These are phyloP conservation scores for Antitrichia curtipendula DNA, from an alignment of 225 moss, liverwort and hornwort genomes.

Conservation along the genomic window DNA sequence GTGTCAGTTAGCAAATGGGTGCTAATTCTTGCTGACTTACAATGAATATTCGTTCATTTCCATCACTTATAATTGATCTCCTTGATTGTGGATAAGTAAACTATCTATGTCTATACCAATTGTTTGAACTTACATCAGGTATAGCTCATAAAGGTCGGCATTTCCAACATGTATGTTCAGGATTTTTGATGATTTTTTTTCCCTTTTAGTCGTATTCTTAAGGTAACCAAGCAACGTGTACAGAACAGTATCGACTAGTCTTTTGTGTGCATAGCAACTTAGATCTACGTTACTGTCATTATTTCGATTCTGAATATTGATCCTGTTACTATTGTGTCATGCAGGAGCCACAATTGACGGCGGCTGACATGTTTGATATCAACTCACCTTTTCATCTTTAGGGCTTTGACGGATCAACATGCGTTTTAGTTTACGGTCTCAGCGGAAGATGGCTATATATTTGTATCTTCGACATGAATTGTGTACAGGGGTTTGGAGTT, in stretches of 20 bases:
- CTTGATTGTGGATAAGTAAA: background rate
- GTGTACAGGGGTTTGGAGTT: slow-evolving; percentile 1
- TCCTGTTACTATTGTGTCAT: background rate
- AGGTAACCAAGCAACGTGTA: background rate
- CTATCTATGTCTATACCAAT: too few relatives aligned
- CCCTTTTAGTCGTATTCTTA: background rate
- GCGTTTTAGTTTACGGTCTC: background rate
- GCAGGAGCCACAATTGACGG: slow-evolving; percentile 61
- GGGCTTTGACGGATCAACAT: background rate
- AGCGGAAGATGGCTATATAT: background rate
- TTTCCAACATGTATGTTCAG: background rate
- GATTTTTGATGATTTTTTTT: background rate
- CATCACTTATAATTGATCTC: background rate
- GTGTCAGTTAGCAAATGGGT: background rate
- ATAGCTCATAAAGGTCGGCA: background rate
- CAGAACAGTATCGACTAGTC: background rate
- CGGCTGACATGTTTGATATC: slow-evolving; percentile 41
- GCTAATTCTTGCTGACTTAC: background rate
- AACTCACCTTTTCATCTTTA: slow-evolving; percentile 47
- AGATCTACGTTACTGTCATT: background rate
- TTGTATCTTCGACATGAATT: background rate
- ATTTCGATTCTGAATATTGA: background rate
- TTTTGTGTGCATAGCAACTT: background rate
- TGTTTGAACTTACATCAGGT: background rate
- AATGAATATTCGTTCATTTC: background rate